These are phyloP conservation scores for Botrytis squamosa DNA, from an alignment of 2,329 filamentous ascomycete species.

Conservation along the genomic window DNA sequence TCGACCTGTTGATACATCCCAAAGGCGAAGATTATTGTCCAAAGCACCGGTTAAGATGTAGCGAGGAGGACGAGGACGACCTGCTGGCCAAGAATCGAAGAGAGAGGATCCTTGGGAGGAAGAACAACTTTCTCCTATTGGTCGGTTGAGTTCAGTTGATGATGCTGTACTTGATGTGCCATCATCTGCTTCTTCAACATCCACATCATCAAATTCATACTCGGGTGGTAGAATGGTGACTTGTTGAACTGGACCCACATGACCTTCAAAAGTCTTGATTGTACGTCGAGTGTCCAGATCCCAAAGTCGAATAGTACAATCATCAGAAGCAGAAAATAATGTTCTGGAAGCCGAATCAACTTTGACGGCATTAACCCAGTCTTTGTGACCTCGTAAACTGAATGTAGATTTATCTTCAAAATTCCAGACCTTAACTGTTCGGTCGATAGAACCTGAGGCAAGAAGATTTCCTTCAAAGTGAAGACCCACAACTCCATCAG, in stretches of 20 bases:
- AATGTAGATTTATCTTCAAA: conserved; percentile 81
- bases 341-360: conserved; percentile 81
- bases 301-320: conserved; percentile 89
- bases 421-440: conserved; percentile 89
- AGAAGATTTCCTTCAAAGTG: conserved; percentile 84
- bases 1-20: conserved; percentile 79
- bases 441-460: conserved; percentile 86
- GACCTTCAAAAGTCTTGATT: conserved; percentile 76
- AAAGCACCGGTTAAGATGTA: conserved; percentile 94
- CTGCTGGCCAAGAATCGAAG: conserved; percentile 56
- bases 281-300: conserved; percentile 82
- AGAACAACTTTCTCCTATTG: conserved; percentile 13
- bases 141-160: conserved; percentile 8
- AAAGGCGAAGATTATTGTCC: conserved; percentile 87
- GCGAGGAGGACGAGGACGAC: conserved; percentile 71
- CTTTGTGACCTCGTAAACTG: conserved; percentile 76
- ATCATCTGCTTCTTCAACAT: conserved; percentile 56
- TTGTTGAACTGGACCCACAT: conserved; percentile 94
- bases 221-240: conserved; percentile 80
- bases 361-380: conserved; percentile 96
- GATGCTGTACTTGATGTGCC: conserved; percentile 40
- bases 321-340: conserved; percentile 89
- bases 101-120: conserved; percentile 27
- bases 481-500: conserved; percentile 78
- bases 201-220: conserved; percentile 81